Conservation (phyloP, 768 basidiomycete species). For the Collybia nuda region DNA sequence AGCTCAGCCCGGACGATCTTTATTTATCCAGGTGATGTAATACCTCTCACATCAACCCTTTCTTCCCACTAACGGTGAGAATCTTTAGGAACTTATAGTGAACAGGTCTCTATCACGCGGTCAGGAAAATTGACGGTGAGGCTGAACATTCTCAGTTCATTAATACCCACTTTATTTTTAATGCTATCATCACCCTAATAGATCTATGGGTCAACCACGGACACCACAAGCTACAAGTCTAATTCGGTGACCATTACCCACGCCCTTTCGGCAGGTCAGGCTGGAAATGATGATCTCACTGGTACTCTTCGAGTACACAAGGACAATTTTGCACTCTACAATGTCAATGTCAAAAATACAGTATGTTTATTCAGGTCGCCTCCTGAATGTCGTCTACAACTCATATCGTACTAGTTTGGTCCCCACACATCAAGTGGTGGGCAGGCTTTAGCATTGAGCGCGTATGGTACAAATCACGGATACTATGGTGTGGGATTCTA, state of each 20-base stretch:
- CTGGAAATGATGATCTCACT: conserved; percentile 26
- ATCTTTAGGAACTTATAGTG: conserved; percentile 32
- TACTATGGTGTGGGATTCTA: conserved; percentile 24
- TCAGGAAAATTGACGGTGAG: conserved; percentile 37
- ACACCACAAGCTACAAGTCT: conserved; percentile 23
- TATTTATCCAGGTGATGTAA: conserved; percentile 34
- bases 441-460: conserved; percentile 25
- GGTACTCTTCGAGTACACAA: conserved; percentile 30
- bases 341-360: conserved; percentile 29
- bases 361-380: conserved; percentile 7
- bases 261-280: conserved; percentile 21
- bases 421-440: conserved; percentile 10
- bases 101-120: conserved; percentile 40
- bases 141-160: not conserved
- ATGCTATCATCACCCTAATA: not conserved
- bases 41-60: not conserved
- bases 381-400: not conserved
- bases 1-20: conserved; percentile 36
- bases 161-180: too few relatives aligned
- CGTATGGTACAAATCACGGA: conserved; percentile 23
- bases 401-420: conserved; percentile 15
- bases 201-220: conserved; percentile 30
- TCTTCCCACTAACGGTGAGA: not conserved
- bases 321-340: conserved; percentile 29
- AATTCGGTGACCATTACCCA: conserved; percentile 29